Conservation (phyloP, 2,329 filamentous ascomycete genomes). For the Fusarium austroafricanum region DNA sequence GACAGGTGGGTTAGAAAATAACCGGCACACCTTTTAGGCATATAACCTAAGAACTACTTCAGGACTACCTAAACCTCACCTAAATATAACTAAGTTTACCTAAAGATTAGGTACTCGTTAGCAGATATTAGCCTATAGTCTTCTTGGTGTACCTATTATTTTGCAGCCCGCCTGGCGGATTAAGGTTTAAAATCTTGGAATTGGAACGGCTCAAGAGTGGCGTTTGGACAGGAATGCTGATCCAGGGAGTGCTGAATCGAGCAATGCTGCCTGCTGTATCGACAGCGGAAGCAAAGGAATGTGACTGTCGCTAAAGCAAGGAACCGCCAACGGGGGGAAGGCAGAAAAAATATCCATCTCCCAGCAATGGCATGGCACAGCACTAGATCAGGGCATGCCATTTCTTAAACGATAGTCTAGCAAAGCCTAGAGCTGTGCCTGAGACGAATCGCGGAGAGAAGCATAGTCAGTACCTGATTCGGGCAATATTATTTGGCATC, state of each 20-base stretch:
- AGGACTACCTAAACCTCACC: too few species aligned
- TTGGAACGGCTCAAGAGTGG: conserved; percentile 32
- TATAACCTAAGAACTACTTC: too few species aligned
- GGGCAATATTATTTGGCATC: neutral
- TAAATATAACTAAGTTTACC: too few species aligned
- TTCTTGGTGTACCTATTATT: too few species aligned
- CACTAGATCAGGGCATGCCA: conserved; percentile 19
- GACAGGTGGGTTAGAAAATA: too few species aligned
- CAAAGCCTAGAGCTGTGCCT: conserved; percentile 23
- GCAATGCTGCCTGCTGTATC: conserved; percentile 7
- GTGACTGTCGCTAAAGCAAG: conserved; percentile 41
- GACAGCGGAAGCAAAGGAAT: conserved; percentile 39
- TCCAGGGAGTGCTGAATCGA: conserved; percentile 22
- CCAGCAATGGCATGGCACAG: conserved; percentile 20
- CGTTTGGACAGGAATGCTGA: conserved; percentile 39
- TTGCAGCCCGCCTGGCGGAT: too few species aligned
- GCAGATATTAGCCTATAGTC: too few species aligned
- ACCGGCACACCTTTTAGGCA: too few species aligned
- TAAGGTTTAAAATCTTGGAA: conserved; percentile 33
- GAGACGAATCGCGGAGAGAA: neutral
- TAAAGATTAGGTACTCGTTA: too few species aligned
- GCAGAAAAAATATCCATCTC: conserved; percentile 18
- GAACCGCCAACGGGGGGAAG: conserved; percentile 39
- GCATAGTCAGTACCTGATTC: conserved; percentile 7
- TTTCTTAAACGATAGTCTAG: conserved; percentile 9